A percentile compares a stretch with the other conserved stretches of the same genome.
Conservation (phyloP, 1,284 basidiomycete genomes). For the Ceratobasidium sp. region DNA sequence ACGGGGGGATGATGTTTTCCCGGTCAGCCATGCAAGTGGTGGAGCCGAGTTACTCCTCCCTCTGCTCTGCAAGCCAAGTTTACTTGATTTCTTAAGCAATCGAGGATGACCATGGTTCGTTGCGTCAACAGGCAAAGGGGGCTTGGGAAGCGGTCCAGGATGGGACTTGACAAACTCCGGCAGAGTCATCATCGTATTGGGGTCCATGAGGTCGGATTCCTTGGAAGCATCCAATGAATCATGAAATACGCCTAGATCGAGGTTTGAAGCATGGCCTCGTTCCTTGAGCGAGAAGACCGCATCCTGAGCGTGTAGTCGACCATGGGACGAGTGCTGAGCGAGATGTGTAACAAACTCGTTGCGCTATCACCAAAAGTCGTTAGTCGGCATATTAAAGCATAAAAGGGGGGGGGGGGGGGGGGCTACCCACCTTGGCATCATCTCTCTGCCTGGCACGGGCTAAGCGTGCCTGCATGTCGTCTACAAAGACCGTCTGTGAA, state of each 20-base stretch:
- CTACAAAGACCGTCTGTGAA: constrained; percentile 66
- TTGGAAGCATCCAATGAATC: constrained; percentile 64
- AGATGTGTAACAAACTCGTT: constrained; percentile 74
- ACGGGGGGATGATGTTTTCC: constrained; percentile 14
- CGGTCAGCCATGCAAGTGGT: constrained; percentile 66
- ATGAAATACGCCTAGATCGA: background rate
- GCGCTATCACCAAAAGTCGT: constrained; percentile 54
- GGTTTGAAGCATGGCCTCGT: constrained; percentile 7
- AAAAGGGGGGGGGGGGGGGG: no score
- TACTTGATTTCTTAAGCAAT: constrained; percentile 48
- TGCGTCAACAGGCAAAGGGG: constrained; percentile 12
- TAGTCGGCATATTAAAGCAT: constrained; percentile 3
- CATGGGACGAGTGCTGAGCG: constrained; percentile 65
- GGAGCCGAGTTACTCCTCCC: constrained; percentile 73
- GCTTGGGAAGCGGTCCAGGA: constrained; percentile 26
- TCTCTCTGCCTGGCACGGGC: constrained; percentile 63
- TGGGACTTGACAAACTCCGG: constrained; percentile 62
- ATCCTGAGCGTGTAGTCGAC: constrained; percentile 74
- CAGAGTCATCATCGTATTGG: constrained; percentile 60
- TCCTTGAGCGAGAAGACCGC: constrained; percentile 54
- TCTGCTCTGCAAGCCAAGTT: constrained; percentile 48
- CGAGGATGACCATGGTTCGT: constrained; percentile 39
- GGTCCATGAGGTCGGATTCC: constrained; percentile 58
- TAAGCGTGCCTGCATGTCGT: constrained; percentile 59
- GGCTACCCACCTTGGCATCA: constrained; percentile 60